Conservation (phyloP, 139 green algal species). For the Pedinophyceae sp. region DNA sequence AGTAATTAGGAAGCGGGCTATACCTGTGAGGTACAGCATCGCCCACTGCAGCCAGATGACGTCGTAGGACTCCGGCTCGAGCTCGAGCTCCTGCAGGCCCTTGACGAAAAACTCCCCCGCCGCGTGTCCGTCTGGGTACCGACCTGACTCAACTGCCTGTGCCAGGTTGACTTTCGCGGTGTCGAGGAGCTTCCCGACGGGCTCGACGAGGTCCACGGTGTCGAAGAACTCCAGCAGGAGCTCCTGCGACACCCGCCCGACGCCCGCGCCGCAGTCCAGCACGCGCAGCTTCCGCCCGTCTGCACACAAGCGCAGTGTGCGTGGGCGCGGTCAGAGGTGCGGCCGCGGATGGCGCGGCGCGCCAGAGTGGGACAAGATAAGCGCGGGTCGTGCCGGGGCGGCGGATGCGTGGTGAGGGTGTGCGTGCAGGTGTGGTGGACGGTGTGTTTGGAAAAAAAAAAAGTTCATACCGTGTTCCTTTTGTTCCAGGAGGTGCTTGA, state of each 20-base stretch:
- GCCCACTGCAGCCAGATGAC: slow-evolving; percentile 70
- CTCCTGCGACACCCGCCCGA: slow-evolving; percentile 71
- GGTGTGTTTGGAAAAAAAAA: background rate
- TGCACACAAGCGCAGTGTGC: background rate
- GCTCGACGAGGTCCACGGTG: slow-evolving; percentile 80
- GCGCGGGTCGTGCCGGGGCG: slow-evolving; percentile 9
- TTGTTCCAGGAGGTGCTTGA: background rate
- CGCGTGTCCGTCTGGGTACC: slow-evolving; percentile 9
- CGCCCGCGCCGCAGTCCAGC: slow-evolving; percentile 81
- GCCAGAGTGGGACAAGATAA: slow-evolving; percentile 22
- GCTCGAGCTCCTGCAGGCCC: slow-evolving; percentile 19
- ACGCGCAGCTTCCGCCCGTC: background rate
- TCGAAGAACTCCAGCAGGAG: slow-evolving; percentile 74
- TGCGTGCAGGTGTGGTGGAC: too few species aligned
- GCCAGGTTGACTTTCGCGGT: slow-evolving; percentile 1
- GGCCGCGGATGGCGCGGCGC: background rate
- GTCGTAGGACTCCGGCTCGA: slow-evolving; percentile 39
- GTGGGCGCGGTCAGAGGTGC: background rate
- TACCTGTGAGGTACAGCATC: slow-evolving; percentile 85
- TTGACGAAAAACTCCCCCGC: slow-evolving; percentile 16
- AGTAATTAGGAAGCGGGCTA: background rate
- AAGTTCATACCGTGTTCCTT: background rate
- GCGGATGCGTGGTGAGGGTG: background rate
- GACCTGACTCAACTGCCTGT: background rate
- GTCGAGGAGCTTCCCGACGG: slow-evolving; percentile 6